Conservation (phyloP, 805 yeast species). For the Torulaspora indica region DNA sequence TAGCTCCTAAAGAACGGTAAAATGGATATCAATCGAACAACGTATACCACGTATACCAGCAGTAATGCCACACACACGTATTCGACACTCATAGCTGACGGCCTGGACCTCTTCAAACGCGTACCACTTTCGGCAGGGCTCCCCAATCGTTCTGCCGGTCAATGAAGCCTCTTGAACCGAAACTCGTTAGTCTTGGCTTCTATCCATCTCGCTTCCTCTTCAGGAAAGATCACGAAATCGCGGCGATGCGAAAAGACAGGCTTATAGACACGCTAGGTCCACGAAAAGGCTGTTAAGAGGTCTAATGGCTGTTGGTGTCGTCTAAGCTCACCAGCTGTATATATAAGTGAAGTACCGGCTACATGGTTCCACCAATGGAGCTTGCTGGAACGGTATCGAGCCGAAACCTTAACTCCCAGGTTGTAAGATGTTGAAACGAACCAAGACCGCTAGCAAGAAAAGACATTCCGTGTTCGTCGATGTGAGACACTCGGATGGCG, state of each 20-base stretch:
- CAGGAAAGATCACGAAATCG: slow-evolving; percentile 3
- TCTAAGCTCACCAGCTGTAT: background rate
- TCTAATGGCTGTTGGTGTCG: background rate
- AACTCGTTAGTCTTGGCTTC: background rate
- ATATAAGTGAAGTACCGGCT: background rate
- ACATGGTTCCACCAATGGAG: background rate
- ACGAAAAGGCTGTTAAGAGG: background rate
- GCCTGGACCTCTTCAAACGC: no score
- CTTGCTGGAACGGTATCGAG: background rate
- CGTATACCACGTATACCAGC: slow-evolving; percentile 10
- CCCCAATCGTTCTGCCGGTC: no score
- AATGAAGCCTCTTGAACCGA: no score
- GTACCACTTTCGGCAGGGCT: no score
- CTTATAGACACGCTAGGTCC: no score
- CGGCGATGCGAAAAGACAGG: slow-evolving; percentile 3
- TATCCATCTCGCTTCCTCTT: background rate
- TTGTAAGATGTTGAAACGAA: slow-evolving; percentile 17
- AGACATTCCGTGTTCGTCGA: slow-evolving; percentile 28
- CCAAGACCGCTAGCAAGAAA: slow-evolving; percentile 17
- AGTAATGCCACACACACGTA: slow-evolving; percentile 7
- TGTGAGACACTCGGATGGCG: slow-evolving; percentile 7
- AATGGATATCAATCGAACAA: slow-evolving; percentile 17
- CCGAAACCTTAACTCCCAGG: background rate
- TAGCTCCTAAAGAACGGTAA: slow-evolving; percentile 20
- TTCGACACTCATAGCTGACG: background rate